Evolutionary conservation across 257 asterid genomes (phyloP).

Genomic region (Datura wrightii): DNA sequence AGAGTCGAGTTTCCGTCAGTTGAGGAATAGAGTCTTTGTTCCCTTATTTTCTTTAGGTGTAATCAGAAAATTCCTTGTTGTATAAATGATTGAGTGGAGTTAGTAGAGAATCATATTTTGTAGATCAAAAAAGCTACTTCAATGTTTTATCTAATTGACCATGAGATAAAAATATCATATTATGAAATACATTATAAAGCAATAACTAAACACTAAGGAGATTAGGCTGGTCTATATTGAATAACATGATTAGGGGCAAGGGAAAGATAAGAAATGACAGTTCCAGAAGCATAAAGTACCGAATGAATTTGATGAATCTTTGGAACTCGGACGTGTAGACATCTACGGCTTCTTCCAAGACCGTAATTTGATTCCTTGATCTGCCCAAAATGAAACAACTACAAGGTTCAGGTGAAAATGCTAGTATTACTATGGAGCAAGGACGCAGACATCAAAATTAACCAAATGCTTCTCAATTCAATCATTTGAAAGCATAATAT

Average conservation of each 20-base stretch:
- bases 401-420: conserved; percentile 11
- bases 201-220: not conserved
- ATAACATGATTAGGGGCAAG: conserved; percentile 24
- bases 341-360: conserved; percentile 73
- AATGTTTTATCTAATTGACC: not conserved
- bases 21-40: no score
- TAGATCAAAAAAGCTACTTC: not conserved
- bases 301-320: conserved; percentile 76
- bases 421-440: not conserved
- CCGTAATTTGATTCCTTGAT: conserved; percentile 60
- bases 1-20: no score
- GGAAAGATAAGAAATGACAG: conserved; percentile 28
- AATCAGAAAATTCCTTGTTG: no score
- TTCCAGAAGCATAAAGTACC: conserved; percentile 50
- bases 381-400: conserved; percentile 51
- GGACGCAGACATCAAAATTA: not conserved
- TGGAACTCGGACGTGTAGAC: conserved; percentile 83
- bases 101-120: no score
- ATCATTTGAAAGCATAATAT: conserved; percentile 34
- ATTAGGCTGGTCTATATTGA: conserved; percentile 6
- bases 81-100: no score
- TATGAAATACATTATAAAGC: not conserved
- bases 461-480: not conserved
- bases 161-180: not conserved
- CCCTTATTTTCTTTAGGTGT: no score